phyloP scores from a whole-genome alignment of 2,329 filamentous ascomycete species.

The Talaromyces sp. region DNA sequence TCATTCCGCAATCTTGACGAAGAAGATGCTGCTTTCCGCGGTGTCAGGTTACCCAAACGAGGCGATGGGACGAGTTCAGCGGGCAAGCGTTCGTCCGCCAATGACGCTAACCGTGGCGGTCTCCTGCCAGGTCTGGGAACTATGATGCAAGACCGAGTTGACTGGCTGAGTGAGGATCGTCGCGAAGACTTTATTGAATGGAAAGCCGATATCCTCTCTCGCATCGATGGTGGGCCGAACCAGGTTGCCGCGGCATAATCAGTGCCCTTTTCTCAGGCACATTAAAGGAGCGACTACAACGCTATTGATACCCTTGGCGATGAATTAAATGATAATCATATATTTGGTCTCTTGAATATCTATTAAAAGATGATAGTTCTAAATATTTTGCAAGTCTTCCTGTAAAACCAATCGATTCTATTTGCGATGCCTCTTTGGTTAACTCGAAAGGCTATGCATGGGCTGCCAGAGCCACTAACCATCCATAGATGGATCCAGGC shows the following conservation, averaged over 20 bases:
- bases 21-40: slow-evolving; percentile 29
- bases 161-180: slow-evolving; percentile 51
- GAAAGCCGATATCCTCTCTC: slow-evolving; percentile 46
- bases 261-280: neutral
- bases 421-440: slow-evolving; percentile 1
- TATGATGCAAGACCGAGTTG: slow-evolving; percentile 54
- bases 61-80: slow-evolving; percentile 19
- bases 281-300: neutral
- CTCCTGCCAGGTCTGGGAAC: slow-evolving; percentile 52
- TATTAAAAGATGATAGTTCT: neutral
- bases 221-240: slow-evolving; percentile 39
- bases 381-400: neutral
- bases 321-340: slow-evolving; percentile 2
- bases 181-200: slow-evolving; percentile 46
- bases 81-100: slow-evolving; percentile 11
- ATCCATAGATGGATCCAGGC: too few relatives aligned
- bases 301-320: slow-evolving; percentile 26
- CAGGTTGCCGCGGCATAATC: slow-evolving; percentile 17
- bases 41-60: slow-evolving; percentile 29
- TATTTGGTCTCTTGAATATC: neutral
- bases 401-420: slow-evolving; percentile 1
- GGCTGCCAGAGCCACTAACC: slow-evolving; percentile 13
- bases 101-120: slow-evolving; percentile 32
- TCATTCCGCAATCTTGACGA: slow-evolving; percentile 38
- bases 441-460: neutral